These are phyloP conservation scores for Uronychia setigera DNA, from an alignment of 73 alveolate genomes.

Conservation along the genomic window DNA sequence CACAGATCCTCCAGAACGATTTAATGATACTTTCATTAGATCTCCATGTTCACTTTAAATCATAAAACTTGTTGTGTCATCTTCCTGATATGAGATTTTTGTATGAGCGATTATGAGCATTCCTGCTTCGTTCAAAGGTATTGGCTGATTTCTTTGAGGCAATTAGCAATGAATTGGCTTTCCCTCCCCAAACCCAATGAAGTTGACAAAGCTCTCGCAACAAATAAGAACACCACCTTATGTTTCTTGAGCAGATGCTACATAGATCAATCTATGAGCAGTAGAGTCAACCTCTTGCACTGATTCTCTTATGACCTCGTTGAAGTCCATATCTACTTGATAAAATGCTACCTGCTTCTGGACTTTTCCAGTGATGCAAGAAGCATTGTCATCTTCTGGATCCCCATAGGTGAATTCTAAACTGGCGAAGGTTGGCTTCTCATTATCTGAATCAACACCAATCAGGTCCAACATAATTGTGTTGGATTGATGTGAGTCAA, in stretches of 20 bases:
- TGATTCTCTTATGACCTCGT: conserved; percentile 90
- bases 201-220: conserved; percentile 61
- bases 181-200: conserved; percentile 70
- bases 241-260: conserved; percentile 95
- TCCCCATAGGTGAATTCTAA: conserved; percentile 97
- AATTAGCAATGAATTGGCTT: no score
- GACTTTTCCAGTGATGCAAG: conserved; percentile 76
- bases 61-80: conserved; percentile 80
- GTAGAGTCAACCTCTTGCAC: conserved; percentile 89
- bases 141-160: no score
- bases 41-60: conserved; percentile 95
- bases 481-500: conserved; percentile 97
- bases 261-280: conserved; percentile 93
- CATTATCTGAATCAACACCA: conserved; percentile 98
- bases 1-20: conserved; percentile 68
- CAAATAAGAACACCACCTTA: conserved; percentile 92
- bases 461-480: conserved; percentile 93
- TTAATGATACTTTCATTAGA: conserved; percentile 81
- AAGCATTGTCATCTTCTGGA: conserved; percentile 77
- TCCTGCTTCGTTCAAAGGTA: no score
- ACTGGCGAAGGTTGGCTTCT: conserved; percentile 97
- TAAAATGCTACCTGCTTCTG: conserved; percentile 89
- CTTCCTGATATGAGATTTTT: no score
- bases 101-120: no score
- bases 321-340: conserved; percentile 98